phyloP scores from a whole-genome alignment of 768 basidiomycete genomes.

The Harrya chromipes region DNA sequence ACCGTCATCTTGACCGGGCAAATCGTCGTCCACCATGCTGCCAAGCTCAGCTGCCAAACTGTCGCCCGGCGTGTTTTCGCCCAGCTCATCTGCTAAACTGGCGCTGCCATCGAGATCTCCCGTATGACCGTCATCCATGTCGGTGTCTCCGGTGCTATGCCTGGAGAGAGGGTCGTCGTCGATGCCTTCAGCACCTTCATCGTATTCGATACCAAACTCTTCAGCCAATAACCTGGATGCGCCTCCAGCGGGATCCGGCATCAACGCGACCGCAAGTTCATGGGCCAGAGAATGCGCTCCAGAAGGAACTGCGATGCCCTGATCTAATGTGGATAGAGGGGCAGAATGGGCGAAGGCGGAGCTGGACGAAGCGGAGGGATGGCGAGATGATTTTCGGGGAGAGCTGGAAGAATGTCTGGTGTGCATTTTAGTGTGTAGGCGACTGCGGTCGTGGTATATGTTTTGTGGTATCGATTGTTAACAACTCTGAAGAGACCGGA shows the following conservation, averaged over 20 bases:
- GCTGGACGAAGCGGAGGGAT: slow-evolving; percentile 23
- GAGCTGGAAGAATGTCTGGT: slow-evolving; percentile 25
- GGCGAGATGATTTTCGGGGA: slow-evolving; percentile 30
- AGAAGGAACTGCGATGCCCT: slow-evolving; percentile 27
- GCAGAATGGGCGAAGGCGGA: slow-evolving; percentile 19
- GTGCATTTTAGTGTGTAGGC: slow-evolving; percentile 20
- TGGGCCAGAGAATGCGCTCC: slow-evolving; percentile 71
- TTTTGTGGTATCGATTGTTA: slow-evolving; percentile 7
- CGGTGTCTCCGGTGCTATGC: slow-evolving; percentile 25
- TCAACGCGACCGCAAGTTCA: slow-evolving; percentile 81
- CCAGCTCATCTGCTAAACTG: slow-evolving; percentile 46
- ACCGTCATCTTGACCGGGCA: slow-evolving; percentile 10
- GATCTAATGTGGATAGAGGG: slow-evolving; percentile 33
- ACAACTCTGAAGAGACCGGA: slow-evolving; percentile 13
- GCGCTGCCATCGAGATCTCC: slow-evolving; percentile 23
- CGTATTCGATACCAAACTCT: slow-evolving; percentile 88
- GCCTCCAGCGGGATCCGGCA: slow-evolving; percentile 79
- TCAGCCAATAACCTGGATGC: slow-evolving; percentile 73
- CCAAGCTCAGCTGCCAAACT: slow-evolving; percentile 26
- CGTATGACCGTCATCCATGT: slow-evolving; percentile 32
- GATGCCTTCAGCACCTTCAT: slow-evolving; percentile 82
- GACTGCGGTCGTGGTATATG: slow-evolving; percentile 8
- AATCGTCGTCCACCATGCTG: slow-evolving; percentile 19
- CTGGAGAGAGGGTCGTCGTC: slow-evolving; percentile 36
- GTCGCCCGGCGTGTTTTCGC: slow-evolving; percentile 15